Evolutionary conservation across 1,284 basidiomycete genomes (phyloP).

Genomic region (Ceratobasidium papillatum): DNA sequence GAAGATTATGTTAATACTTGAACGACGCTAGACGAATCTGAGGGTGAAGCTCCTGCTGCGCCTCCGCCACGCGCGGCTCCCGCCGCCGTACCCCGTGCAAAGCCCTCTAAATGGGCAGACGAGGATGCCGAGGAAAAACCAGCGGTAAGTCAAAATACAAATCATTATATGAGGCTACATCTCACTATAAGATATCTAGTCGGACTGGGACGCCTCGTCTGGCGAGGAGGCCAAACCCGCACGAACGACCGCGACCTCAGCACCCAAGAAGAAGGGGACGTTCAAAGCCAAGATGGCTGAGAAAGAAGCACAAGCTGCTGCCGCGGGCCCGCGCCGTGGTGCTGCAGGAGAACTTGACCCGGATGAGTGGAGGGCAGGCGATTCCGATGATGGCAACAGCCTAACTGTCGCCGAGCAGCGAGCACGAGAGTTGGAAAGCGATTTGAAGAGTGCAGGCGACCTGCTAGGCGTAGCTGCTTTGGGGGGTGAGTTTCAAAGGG

Average conservation of each 20-base stretch:
- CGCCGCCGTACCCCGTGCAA: slow-evolving; percentile 49
- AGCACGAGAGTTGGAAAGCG: slow-evolving; percentile 82
- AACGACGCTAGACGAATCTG: slow-evolving; percentile 56
- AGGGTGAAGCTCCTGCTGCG: slow-evolving; percentile 59
- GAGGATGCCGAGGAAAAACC: slow-evolving; percentile 81
- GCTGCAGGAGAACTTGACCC: slow-evolving; percentile 51
- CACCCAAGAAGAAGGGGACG: slow-evolving; percentile 88
- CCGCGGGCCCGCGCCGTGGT: slow-evolving; percentile 53
- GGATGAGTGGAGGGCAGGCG: slow-evolving; percentile 47
- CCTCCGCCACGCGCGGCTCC: slow-evolving; percentile 54
- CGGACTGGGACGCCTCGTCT: slow-evolving; percentile 92
- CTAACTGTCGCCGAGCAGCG: slow-evolving; percentile 79
- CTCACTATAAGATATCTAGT: slow-evolving; percentile 57
- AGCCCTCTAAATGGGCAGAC: slow-evolving; percentile 70
- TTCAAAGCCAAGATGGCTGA: slow-evolving; percentile 89
- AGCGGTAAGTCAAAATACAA: slow-evolving; percentile 58
- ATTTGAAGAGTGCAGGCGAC: slow-evolving; percentile 83
- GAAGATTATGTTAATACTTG: not conserved
- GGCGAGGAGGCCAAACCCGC: slow-evolving; percentile 68
- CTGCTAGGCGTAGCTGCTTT: slow-evolving; percentile 76
- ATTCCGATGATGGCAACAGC: slow-evolving; percentile 67
- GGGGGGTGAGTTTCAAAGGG: slow-evolving; percentile 61
- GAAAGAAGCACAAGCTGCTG: slow-evolving; percentile 73
- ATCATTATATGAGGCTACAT: slow-evolving; percentile 47
- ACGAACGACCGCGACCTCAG: slow-evolving; percentile 60